Percentiles rank a stretch among this genome's conserved stretches.
Conservation (phyloP, 768 basidiomycete genomes). For the Serendipita sp. region DNA sequence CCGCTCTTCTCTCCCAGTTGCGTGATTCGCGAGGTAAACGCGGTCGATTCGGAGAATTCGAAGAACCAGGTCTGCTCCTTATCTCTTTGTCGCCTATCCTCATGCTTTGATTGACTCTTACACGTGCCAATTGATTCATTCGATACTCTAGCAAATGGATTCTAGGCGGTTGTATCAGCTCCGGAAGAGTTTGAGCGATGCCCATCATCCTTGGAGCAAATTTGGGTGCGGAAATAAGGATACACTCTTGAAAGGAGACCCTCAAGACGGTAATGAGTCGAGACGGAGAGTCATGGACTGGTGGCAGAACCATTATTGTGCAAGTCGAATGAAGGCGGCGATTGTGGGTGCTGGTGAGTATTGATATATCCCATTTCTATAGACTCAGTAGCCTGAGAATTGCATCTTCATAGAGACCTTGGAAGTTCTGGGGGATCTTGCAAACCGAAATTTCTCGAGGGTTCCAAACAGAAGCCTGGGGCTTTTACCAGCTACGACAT, state of each 20-base stretch:
- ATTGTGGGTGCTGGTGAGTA: conserved; percentile 15
- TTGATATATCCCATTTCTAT: not conserved
- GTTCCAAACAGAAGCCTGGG: conserved; percentile 15
- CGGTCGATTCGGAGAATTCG: conserved; percentile 32
- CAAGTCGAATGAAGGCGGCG: conserved; percentile 16
- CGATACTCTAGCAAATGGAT: conserved; percentile 20
- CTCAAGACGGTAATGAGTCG: conserved; percentile 12
- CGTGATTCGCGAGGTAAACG: conserved; percentile 26
- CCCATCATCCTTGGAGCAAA: conserved; percentile 23
- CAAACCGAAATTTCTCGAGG: conserved; percentile 14
- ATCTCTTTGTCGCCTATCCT: not conserved
- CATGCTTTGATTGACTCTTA: not conserved
- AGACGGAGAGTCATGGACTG: conserved; percentile 13
- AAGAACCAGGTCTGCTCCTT: conserved; percentile 21
- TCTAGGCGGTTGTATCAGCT: conserved; percentile 32
- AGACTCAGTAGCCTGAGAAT: not conserved
- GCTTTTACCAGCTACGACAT: conserved; percentile 9
- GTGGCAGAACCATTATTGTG: conserved; percentile 17
- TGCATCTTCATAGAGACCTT: conserved; percentile 11
- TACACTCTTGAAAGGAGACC: conserved; percentile 16
- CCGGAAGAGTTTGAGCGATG: conserved; percentile 23
- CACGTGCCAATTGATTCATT: not conserved
- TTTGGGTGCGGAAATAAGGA: conserved; percentile 25
- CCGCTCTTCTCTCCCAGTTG: conserved; percentile 26
- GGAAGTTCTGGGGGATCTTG: conserved; percentile 13